Conservation (phyloP, 768 basidiomycete genomes). For the Pisolithus microcarpus region DNA sequence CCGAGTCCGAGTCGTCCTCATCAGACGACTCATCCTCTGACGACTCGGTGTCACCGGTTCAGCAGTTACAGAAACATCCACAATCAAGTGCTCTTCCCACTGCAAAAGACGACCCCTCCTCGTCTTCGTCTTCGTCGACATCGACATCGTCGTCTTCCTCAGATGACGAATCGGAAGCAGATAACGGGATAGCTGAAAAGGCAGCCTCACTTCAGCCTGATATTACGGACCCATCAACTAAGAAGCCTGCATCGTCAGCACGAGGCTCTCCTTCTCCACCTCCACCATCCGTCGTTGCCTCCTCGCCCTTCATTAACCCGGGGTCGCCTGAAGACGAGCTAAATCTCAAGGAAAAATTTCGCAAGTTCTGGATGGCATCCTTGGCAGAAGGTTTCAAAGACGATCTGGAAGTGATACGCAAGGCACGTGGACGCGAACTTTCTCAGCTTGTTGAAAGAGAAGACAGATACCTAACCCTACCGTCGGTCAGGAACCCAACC, state of each 20-base stretch:
- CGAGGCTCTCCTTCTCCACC: slow-evolving; percentile 23
- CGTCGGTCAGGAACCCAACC: slow-evolving; percentile 49
- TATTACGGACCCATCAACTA: neutral
- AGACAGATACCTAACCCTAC: neutral
- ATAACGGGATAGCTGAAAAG: neutral
- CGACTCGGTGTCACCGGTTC: slow-evolving; percentile 1
- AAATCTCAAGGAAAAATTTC: slow-evolving; percentile 57
- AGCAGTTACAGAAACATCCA: slow-evolving; percentile 1
- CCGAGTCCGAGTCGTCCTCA: slow-evolving; percentile 38
- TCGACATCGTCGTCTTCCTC: slow-evolving; percentile 14
- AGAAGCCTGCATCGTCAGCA: neutral
- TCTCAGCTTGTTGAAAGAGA: no score
- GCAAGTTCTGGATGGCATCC: slow-evolving; percentile 83
- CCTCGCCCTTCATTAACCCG: slow-evolving; percentile 54
- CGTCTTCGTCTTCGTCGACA: neutral
- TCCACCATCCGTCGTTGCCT: slow-evolving; percentile 9
- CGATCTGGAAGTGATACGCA: slow-evolving; percentile 77
- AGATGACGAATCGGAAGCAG: slow-evolving; percentile 8
- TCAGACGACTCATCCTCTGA: slow-evolving; percentile 16
- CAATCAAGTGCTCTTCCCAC: slow-evolving; percentile 1
- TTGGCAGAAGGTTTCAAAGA: slow-evolving; percentile 77
- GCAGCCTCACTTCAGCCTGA: neutral
- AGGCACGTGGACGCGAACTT: slow-evolving; percentile 38
- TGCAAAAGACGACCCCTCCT: neutral
- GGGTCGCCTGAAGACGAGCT: slow-evolving; percentile 40